Base-by-base conservation (phyloP, 78 protist species). In the Pigoraptor vietnamica region DNA sequence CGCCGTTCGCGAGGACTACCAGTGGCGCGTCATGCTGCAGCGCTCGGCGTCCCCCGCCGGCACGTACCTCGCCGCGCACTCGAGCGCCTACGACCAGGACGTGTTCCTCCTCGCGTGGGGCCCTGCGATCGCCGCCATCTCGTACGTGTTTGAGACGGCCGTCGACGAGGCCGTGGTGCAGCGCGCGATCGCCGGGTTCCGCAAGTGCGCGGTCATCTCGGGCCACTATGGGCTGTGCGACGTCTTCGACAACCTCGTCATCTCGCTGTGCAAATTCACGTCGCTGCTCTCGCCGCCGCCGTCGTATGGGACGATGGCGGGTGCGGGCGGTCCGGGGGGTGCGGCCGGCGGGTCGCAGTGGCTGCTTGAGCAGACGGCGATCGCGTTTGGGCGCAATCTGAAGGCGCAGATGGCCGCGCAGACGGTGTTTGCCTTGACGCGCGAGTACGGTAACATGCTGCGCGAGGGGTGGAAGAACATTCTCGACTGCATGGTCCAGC, bases 401-500 rank as follows among this genome's bases (percentile, higher is more conserved):
- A 92, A 92, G 37, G 90, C 93, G 24, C 93, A 92, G 79, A 1
- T 92, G 38, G 93, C 93, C 23, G 37, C 91, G 25, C 1, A 2
- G 32, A 92, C 93, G 39, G 81, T 87, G 35, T 87, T 92, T 40
- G 39, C 91, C 1, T 81, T 93, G n/a, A 90, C 95, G 24, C 89
- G 92, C 29, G 86, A 93, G 40, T 83, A 93, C 67, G 95, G 95
- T 35, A 90, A 93, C 55, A 90, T 55, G n/a, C 38, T 93, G 86
- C 92, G 95, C 35, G 95, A 93, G 90, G 95, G 93, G 23, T 93
- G 95, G 95, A 38, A 33, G 87, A 90, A 93, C 90, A 38, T 93
- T 21, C 39, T 93, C 24, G 93, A 93, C 2, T 90, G 89, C 40
- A 81, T 93, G 10, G 39, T 32, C 33, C 29, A 40, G 24, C 40